These are phyloP conservation scores for Phanerochaete carnosa DNA, from an alignment of 768 basidiomycete genomes.

Conservation along the genomic window DNA sequence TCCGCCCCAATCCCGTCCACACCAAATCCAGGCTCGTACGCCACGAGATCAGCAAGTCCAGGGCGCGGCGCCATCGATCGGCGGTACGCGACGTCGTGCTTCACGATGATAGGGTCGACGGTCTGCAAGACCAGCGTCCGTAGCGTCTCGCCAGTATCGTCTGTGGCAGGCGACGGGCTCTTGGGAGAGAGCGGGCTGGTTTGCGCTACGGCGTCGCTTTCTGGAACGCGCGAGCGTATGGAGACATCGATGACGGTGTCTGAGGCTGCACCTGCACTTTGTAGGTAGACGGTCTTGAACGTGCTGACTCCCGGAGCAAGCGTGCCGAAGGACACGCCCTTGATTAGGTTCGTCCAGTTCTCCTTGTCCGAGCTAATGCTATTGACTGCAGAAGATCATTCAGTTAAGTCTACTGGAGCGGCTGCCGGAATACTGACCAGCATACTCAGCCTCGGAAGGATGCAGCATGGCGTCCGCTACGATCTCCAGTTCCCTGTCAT, in stretches of 20 bases:
- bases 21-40: conserved; percentile 53
- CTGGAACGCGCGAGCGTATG: conserved; percentile 52
- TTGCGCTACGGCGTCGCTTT: conserved; percentile 5
- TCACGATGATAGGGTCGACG: conserved; percentile 54
- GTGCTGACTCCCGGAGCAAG: conserved; percentile 55
- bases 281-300: conserved; percentile 61
- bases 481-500: conserved; percentile 66
- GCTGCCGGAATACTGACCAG: conserved; percentile 41
- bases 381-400: conserved; percentile 41
- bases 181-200: conserved; percentile 13
- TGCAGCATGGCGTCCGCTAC: conserved; percentile 75
- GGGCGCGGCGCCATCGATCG: conserved; percentile 38
- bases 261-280: conserved; percentile 59
- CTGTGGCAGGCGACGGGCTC: conserved; percentile 27
- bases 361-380: conserved; percentile 59
- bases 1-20: conserved; percentile 50
- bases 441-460: conserved; percentile 72
- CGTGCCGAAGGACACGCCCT: conserved; percentile 64
- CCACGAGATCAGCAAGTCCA: conserved; percentile 49
- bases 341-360: conserved; percentile 69
- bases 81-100: conserved; percentile 53
- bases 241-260: conserved; percentile 81
- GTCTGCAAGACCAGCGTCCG: conserved; percentile 67
- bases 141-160: conserved; percentile 54
- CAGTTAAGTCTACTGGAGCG: not conserved